Evolutionary conservation across 208 protist species (phyloP).

Genomic region (Trypanosoma melophagium): DNA sequence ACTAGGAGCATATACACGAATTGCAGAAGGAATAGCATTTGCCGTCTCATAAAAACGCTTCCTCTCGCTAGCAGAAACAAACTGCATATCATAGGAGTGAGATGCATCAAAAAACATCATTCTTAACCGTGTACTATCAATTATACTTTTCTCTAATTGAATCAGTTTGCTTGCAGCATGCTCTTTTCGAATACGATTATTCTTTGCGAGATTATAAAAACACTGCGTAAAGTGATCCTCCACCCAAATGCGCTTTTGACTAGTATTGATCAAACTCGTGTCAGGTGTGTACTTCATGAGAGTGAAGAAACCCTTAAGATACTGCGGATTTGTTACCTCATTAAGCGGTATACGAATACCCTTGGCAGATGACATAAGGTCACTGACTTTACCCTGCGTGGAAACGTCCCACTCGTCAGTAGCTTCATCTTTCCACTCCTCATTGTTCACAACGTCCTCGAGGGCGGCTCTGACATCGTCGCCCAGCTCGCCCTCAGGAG

Average conservation of each 20-base stretch:
- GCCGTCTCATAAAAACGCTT: conserved; percentile 55
- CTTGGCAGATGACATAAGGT: conserved; percentile 9
- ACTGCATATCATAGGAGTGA: conserved; percentile 44
- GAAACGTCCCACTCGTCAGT: conserved; percentile 1
- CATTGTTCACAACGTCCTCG: conserved; percentile 26
- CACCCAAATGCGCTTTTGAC: conserved; percentile 42
- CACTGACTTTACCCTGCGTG: conserved; percentile 10
- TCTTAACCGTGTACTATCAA: conserved; percentile 29
- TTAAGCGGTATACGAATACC: conserved; percentile 21
- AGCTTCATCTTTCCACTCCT: conserved; percentile 18
- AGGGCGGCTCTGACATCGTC: conserved; percentile 27
- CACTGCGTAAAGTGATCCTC: conserved; percentile 42
- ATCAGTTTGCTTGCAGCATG: conserved; percentile 43
- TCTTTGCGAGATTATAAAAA: conserved; percentile 41
- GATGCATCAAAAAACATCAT: conserved; percentile 49
- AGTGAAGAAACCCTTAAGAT: conserved; percentile 40
- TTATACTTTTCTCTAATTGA: conserved; percentile 41
- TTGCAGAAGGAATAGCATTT: conserved; percentile 31
- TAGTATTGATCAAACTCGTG: conserved; percentile 23
- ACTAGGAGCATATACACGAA: conserved; percentile 45
- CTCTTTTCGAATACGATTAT: conserved; percentile 31
- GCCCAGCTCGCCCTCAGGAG: conserved; percentile 15
- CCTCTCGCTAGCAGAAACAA: conserved; percentile 35
- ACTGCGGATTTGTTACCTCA: conserved; percentile 37
- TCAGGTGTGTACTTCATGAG: conserved; percentile 39